A percentile compares a stretch with the other conserved stretches of the same genome.
These are phyloP conservation scores for Catharanthus roseus DNA, from an alignment of 257 asterid genomes.

Conservation along the genomic window DNA sequence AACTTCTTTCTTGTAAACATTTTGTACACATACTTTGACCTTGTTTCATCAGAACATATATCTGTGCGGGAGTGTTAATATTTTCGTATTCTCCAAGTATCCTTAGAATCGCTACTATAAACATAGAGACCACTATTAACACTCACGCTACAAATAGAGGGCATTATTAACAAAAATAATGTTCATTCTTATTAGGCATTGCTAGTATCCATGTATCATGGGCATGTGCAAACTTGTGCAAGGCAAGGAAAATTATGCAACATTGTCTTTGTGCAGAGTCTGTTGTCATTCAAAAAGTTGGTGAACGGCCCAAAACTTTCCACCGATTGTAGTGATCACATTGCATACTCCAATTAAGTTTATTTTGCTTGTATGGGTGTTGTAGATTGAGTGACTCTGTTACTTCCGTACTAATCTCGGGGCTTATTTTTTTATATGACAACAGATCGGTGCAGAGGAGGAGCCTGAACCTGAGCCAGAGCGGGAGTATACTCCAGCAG, in stretches of 20 bases:
- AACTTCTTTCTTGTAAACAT: background rate
- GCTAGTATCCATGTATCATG: background rate
- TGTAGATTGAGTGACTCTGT: background rate
- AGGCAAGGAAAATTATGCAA: background rate
- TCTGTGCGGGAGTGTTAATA: background rate
- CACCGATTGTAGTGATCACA: background rate
- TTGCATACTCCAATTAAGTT: background rate
- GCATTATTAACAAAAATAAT: background rate
- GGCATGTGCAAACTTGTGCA: background rate
- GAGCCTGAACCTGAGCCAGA: constrained; percentile 46
- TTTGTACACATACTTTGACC: background rate
- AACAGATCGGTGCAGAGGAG: constrained; percentile 55
- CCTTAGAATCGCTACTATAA: no score
- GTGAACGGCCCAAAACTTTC: background rate
- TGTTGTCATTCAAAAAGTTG: background rate
- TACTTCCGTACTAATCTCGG: background rate
- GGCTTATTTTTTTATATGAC: constrained; percentile 19
- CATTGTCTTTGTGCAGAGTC: background rate
- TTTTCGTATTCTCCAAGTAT: background rate
- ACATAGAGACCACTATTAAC: no score
- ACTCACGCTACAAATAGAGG: no score
- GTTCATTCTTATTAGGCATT: background rate
- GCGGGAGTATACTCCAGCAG: constrained; percentile 74
- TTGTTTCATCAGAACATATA: background rate
- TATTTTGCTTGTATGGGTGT: background rate